These are phyloP conservation scores for Talaromyces adpressus DNA, from an alignment of 495 filamentous ascomycete genomes.

Conservation along the genomic window DNA sequence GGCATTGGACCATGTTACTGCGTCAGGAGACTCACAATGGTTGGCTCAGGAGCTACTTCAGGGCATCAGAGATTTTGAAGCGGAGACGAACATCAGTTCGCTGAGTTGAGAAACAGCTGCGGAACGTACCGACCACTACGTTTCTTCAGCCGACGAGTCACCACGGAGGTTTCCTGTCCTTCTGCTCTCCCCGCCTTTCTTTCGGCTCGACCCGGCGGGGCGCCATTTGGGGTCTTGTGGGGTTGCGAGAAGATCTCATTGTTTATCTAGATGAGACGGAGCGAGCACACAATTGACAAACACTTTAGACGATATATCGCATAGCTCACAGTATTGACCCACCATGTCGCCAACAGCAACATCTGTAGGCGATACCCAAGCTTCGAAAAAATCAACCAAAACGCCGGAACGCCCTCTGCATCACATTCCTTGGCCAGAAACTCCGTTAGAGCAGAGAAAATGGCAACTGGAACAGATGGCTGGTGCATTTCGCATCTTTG, in stretches of 20 bases:
- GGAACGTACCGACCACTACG: background rate
- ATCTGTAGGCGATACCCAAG: background rate
- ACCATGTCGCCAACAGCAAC: background rate
- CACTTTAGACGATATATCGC: background rate
- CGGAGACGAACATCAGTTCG: background rate
- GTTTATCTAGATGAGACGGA: background rate
- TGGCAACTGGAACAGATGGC: constrained; percentile 51
- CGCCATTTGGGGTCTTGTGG: background rate
- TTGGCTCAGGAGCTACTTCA: constrained; percentile 1
- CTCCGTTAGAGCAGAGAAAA: constrained; percentile 7
- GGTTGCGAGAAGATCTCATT: background rate
- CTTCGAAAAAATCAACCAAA: background rate
- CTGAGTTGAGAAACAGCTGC: background rate
- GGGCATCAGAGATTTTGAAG: constrained; percentile 4
- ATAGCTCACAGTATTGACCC: too few relatives aligned
- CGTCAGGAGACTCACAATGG: too few relatives aligned
- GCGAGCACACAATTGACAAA: background rate
- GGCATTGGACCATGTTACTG: too few relatives aligned
- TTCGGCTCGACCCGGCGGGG: background rate
- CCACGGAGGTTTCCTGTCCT: background rate
- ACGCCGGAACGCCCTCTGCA: constrained; percentile 6
- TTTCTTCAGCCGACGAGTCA: background rate
- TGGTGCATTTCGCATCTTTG: too few relatives aligned
- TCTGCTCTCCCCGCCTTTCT: background rate
- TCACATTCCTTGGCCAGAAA: constrained; percentile 11